These are phyloP conservation scores for Yamadazyma aaseri DNA, from an alignment of 1,139 yeast genomes.

Conservation along the genomic window DNA sequence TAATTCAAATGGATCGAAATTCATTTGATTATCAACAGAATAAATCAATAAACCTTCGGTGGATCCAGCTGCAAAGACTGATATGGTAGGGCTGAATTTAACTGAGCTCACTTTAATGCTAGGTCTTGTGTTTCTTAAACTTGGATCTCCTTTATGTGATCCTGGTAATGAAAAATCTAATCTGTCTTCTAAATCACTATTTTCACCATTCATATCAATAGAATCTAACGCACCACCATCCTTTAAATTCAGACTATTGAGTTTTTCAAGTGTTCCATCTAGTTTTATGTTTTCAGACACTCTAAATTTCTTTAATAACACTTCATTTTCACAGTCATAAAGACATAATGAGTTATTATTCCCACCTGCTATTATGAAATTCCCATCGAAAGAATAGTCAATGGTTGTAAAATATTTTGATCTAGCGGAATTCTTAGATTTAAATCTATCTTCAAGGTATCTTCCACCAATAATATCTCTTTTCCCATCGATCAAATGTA, in stretches of 20 bases:
- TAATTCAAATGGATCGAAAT: slow-evolving; percentile 93
- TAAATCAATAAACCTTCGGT: slow-evolving; percentile 89
- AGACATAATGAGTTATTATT: slow-evolving; percentile 87
- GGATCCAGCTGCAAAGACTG: slow-evolving; percentile 91
- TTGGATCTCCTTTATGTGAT: slow-evolving; percentile 83
- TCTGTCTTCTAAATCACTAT: slow-evolving; percentile 82
- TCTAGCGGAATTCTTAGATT: slow-evolving; percentile 76
- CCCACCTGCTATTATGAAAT: slow-evolving; percentile 87
- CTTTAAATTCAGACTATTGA: slow-evolving; percentile 80
- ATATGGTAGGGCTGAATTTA: slow-evolving; percentile 85
- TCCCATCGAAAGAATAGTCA: slow-evolving; percentile 87
- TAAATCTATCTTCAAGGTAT: slow-evolving; percentile 75
- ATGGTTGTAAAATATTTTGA: slow-evolving; percentile 82
- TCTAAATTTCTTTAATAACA: slow-evolving; percentile 72
- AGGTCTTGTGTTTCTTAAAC: slow-evolving; percentile 73
- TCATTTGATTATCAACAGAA: slow-evolving; percentile 70
- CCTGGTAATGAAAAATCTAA: slow-evolving; percentile 82
- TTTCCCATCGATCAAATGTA: slow-evolving; percentile 81
- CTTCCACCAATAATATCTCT: slow-evolving; percentile 89
- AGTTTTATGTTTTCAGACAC: slow-evolving; percentile 88
- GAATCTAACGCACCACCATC: slow-evolving; percentile 86
- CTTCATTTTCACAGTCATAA: slow-evolving; percentile 87
- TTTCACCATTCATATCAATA: slow-evolving; percentile 82
- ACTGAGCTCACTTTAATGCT: slow-evolving; percentile 77
- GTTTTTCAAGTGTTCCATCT: slow-evolving; percentile 79